These are phyloP conservation scores for Solanum ossicruentum DNA, from an alignment of 257 asterid species.

Conservation along the genomic window DNA sequence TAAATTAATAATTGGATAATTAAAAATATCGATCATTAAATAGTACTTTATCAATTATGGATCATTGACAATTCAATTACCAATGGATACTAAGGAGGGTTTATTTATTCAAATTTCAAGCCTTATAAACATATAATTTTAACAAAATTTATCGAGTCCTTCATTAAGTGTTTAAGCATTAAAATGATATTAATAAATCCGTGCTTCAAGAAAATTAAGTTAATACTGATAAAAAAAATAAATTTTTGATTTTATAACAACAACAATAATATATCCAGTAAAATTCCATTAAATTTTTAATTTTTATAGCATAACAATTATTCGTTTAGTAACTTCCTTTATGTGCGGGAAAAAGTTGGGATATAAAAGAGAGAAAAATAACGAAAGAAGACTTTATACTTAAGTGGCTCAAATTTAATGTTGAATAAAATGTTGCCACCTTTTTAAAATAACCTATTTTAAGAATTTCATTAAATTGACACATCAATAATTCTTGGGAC, in stretches of 20 bases:
- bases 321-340: background rate
- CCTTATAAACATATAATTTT: no score
- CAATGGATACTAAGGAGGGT: no score
- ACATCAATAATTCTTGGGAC: background rate
- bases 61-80: background rate
- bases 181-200: no score
- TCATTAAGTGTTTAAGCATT: no score
- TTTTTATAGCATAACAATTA: background rate
- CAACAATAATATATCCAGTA: no score
- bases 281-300: no score
- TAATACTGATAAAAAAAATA: background rate
- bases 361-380: background rate
- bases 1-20: no score
- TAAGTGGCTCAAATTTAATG: background rate
- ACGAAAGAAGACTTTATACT: background rate
- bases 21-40: no score
- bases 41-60: no score
- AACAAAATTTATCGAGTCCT: no score
- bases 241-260: background rate
- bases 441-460: background rate
- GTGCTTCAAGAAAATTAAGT: background rate
- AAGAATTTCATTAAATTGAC: background rate
- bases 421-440: background rate
- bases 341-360: background rate
- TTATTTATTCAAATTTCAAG: no score